Evolutionary conservation across 1,139 yeast genomes (phyloP), one percentile per base, ranked within the genome.

Genomic region (Arxiozyma slooffiae): DNA sequence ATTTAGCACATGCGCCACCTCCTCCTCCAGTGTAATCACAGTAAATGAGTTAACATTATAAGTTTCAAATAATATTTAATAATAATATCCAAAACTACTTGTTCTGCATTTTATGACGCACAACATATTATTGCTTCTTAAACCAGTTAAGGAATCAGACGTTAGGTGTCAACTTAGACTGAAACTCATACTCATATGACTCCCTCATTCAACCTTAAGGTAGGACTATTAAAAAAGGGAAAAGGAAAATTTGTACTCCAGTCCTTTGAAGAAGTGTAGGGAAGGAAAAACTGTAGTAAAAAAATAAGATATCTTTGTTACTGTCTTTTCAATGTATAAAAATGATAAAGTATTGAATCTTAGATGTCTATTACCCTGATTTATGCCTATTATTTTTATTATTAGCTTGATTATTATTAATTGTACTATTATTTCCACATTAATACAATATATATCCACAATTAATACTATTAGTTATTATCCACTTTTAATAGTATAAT

Each of bases 1-100:
- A 62, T 47, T 53, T 56, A 38, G 63, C 67, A 18, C 61, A 63
- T 48, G 67, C 64, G 11, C 67, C 67, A 8, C 68, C 68, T 3
- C 67, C 67, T 8, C 67, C 67, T 41, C 54, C 55, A 44, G 45
- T 42, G 26, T 60, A 49, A 30, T 30, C 3, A 16, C n/a, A 30
- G n/a, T 11, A 30, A 30, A 30, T 11, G 14, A 30, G 3, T n/a
- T 30, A 30, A 30, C 6, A 11, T 30, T 30, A 30, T 3, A 30
- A 4, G 3, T 30, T 4, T 14, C n/a, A 14, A 11, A 30, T n/a
- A 30, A 30, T 16, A 30, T 11, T n/a, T 3, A 14, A 30, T 16
- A 30, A 30, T n/a, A 30, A 14, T 30, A 30, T 11, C 36, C 11
- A 5, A 30, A 30, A 2, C 4, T 30, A 30, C 14, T n/a, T 30